Base-by-base conservation (phyloP, 345 rosid species). In the Eucalyptus decipiens region DNA sequence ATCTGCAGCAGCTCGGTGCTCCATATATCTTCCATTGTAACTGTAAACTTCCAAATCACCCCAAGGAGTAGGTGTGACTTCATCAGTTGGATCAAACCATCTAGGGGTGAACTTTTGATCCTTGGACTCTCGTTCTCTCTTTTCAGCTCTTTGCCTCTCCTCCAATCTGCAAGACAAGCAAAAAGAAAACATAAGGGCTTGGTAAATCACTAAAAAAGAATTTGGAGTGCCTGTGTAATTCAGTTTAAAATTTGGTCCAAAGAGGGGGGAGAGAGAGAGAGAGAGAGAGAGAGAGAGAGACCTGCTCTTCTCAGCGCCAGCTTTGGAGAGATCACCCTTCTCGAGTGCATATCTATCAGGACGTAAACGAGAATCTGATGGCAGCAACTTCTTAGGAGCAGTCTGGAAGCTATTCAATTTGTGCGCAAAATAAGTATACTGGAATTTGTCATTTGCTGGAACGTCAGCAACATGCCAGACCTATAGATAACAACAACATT, bases 111-210 rank as follows among this genome's bases (percentile, higher is more conserved):
- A 95, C 72, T 94, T 92, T 17, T 95, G 93, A 42, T 92, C 95
- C 72, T 93, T 92, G 19, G 94, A 93, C 90, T 96, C 97, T 47
- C 97, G 90, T n/a, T 89, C 88, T 90, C 93, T 94, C 93, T 95
- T 95, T 87, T 95, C 97, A 3, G 95, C 97, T 89, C 97, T 92
- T 91, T 95, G 98, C 88, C 94, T 95, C 93, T 95, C 98, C 90
- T 96, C 97, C 92, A 95, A 94, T 87, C 97, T 96, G 92, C 49
- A 91, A 87, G 40, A 32, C 67, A 21, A 88, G 56, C 85, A 90
- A 69, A 86, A 54, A 52, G 67, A 86, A n/a, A 51, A 86, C 88
- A n/a, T 32, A 88, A 23, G 62, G 85, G 85, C 85, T 40, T 76
- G 85, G 85, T 87, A 23, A 50, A 23, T 56, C 72, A 87, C 28